Conservation (phyloP, 1,139 yeast genomes). For the Suhomyces chickasaworum region DNA sequence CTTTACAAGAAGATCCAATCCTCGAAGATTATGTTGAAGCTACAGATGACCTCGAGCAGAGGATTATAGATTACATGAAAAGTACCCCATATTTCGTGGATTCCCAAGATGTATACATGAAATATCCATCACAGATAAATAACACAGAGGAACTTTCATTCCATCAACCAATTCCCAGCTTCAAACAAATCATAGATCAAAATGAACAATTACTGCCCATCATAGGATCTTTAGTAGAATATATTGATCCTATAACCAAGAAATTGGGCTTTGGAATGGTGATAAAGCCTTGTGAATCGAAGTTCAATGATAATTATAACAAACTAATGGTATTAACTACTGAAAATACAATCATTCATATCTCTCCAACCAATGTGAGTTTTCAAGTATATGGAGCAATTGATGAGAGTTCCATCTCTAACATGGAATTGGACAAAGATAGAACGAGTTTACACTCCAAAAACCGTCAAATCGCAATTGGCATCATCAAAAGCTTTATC, state of each 20-base stretch:
- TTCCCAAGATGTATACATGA: background rate
- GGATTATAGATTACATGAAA: conserved; percentile 4
- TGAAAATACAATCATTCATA: conserved; percentile 30
- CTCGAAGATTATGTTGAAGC: conserved; percentile 5
- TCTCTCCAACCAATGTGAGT: conserved; percentile 30
- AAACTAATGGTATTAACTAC: conserved; percentile 35
- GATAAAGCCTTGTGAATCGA: conserved; percentile 30
- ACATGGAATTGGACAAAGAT: conserved; percentile 24
- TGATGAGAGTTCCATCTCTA: conserved; percentile 24
- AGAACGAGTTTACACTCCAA: conserved; percentile 24
- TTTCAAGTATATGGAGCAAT: conserved; percentile 33
- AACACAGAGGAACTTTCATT: background rate
- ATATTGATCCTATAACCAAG: conserved; percentile 19
- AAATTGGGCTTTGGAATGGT: conserved; percentile 35
- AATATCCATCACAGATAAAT: background rate
- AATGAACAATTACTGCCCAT: conserved; percentile 26
- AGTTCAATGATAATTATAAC: conserved; percentile 38
- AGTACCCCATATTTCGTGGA: conserved; percentile 6
- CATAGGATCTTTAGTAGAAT: conserved; percentile 41
- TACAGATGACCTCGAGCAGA: conserved; percentile 4
- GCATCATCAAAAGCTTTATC: conserved; percentile 25
- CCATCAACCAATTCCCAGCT: conserved; percentile 16
- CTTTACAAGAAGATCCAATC: background rate
- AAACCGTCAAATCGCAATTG: conserved; percentile 23
- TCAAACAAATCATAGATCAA: conserved; percentile 23